Percentiles rank a stretch among this genome's conserved stretches.
Conservation (phyloP, 2,329 filamentous ascomycete genomes). For the Penicillium sp. region DNA sequence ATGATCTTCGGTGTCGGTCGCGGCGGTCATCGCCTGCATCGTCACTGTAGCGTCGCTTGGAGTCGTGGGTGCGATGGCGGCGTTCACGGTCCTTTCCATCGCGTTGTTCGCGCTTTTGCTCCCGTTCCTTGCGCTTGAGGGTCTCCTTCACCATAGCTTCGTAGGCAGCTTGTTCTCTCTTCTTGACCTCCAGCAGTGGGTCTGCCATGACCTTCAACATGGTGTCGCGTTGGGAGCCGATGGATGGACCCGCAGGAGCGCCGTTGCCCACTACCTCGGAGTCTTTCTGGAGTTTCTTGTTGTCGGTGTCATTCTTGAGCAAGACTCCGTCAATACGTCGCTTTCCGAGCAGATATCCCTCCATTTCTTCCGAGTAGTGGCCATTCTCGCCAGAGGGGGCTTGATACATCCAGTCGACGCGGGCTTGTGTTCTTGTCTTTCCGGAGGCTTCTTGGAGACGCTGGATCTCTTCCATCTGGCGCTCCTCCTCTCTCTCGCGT, state of each 20-base stretch:
- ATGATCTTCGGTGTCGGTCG: conserved; percentile 21
- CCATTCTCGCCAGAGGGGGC: conserved; percentile 76
- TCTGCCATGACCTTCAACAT: conserved; percentile 87
- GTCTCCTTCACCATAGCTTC: conserved; percentile 55
- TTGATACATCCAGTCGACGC: conserved; percentile 98
- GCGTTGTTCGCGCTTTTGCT: conserved; percentile 24
- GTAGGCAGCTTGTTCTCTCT: conserved; percentile 81
- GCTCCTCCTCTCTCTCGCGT: conserved; percentile 92
- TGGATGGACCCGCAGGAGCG: conserved; percentile 46
- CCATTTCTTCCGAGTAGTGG: conserved; percentile 79
- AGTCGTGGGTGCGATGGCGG: conserved; percentile 23
- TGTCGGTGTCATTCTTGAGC: conserved; percentile 72
- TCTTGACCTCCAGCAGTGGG: conserved; percentile 89
- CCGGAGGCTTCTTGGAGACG: conserved; percentile 85
- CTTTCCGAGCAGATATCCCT: conserved; percentile 91
- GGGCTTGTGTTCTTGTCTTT: conserved; percentile 73
- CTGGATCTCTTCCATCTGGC: conserved; percentile 87
- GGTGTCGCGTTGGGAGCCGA: conserved; percentile 75
- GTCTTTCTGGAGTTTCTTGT: conserved; percentile 77
- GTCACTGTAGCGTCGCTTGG: conserved; percentile 28
- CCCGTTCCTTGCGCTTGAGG: conserved; percentile 32
- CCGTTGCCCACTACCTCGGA: conserved; percentile 33
- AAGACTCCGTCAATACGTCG: conserved; percentile 80
- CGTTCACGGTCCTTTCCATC: conserved; percentile 23
- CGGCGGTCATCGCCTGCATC: conserved; percentile 26